Percentiles rank a stretch among this genome's conserved stretches.
These are phyloP conservation scores for Colletotrichum nymphaeae DNA, from an alignment of 2,329 filamentous ascomycete genomes.

Conservation along the genomic window DNA sequence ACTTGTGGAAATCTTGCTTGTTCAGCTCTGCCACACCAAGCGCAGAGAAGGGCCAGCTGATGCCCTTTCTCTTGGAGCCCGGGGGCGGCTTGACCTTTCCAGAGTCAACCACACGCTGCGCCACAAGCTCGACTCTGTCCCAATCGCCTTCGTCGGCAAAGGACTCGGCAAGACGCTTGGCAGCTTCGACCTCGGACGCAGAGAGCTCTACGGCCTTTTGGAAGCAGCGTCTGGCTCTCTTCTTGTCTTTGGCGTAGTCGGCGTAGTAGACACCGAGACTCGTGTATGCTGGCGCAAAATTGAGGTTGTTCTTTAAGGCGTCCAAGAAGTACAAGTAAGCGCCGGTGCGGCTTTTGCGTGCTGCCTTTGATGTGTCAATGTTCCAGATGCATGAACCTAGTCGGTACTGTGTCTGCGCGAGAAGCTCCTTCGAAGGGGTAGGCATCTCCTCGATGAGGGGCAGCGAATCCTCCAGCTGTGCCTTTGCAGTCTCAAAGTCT, in stretches of 20 bases:
- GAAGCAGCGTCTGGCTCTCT: constrained; percentile 89
- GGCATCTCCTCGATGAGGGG: constrained; percentile 71
- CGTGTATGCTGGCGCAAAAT: constrained; percentile 90
- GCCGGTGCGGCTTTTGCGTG: constrained; percentile 82
- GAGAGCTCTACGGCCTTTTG: constrained; percentile 97
- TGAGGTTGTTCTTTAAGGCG: constrained; percentile 87
- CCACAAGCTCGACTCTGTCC: constrained; percentile 94
- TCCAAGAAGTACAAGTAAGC: constrained; percentile 87
- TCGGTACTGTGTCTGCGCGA: constrained; percentile 87
- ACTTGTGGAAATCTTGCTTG: constrained; percentile 88
- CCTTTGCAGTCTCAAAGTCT: constrained; percentile 74
- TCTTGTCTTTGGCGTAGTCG: constrained; percentile 90
- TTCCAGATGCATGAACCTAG: constrained; percentile 91
- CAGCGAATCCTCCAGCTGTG: constrained; percentile 78
- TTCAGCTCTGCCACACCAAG: constrained; percentile 95
- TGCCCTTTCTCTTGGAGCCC: constrained; percentile 90
- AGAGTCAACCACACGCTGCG: constrained; percentile 92
- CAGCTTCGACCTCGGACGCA: constrained; percentile 84
- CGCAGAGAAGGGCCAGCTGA: constrained; percentile 96
- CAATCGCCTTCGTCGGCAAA: constrained; percentile 94
- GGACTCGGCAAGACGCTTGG: constrained; percentile 84
- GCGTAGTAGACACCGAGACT: constrained; percentile 90
- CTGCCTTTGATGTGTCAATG: constrained; percentile 76
- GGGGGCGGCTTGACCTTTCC: constrained; percentile 90
- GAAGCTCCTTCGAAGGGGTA: constrained; percentile 73